Evolutionary conservation across 371 early-diverging fungal genomes (phyloP).

Genomic region (Mortierella sp.): DNA sequence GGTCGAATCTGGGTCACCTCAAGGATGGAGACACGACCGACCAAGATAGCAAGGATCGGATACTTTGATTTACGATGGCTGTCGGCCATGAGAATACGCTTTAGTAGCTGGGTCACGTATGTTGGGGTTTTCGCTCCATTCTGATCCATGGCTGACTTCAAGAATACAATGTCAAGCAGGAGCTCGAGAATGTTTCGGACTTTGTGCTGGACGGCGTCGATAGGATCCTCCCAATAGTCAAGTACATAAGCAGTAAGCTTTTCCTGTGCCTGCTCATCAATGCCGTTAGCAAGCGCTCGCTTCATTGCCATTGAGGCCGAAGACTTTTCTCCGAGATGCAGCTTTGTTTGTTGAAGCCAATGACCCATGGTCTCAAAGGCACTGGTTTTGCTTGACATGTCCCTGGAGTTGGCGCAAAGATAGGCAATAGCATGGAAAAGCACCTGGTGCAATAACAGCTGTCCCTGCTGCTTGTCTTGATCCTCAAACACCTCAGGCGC

Average conservation of each 20-base stretch:
- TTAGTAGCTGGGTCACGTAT: constrained; percentile 56
- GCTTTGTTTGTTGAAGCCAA: constrained; percentile 71
- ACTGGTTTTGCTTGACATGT: constrained; percentile 72
- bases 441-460: constrained; percentile 54
- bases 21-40: constrained; percentile 66
- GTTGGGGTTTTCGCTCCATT: constrained; percentile 49
- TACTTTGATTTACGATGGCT: constrained; percentile 78
- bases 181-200: constrained; percentile 72
- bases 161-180: constrained; percentile 62
- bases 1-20: constrained; percentile 64
- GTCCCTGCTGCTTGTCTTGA: not conserved
- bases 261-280: constrained; percentile 60
- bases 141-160: constrained; percentile 51
- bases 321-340: constrained; percentile 48
- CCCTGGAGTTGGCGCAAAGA: constrained; percentile 64
- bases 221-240: constrained; percentile 87
- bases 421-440: constrained; percentile 59
- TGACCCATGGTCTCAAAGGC: constrained; percentile 81
- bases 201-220: constrained; percentile 81
- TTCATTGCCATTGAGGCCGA: constrained; percentile 34
- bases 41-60: constrained; percentile 72
- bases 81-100: constrained; percentile 63
- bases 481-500: constrained; percentile 35
- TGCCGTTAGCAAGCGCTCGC: constrained; percentile 29
- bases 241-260: constrained; percentile 73